phyloP scores from a whole-genome alignment of 768 basidiomycete genomes.

The Boletus pseudo-olivaceus region DNA sequence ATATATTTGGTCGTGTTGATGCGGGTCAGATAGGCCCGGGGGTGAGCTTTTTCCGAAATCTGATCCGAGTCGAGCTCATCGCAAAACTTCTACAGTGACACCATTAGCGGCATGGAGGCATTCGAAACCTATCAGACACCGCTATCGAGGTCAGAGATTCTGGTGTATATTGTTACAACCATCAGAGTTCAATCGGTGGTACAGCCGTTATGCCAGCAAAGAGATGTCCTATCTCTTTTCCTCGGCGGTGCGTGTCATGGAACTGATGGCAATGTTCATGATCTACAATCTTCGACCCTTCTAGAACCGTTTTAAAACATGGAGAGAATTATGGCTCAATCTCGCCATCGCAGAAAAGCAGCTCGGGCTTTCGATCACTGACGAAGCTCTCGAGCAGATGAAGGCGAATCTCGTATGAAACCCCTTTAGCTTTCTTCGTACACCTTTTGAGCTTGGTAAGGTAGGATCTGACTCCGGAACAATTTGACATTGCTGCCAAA shows the following conservation, averaged over 20 bases:
- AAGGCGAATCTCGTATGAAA: slow-evolving; percentile 71
- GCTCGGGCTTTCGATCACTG: slow-evolving; percentile 84
- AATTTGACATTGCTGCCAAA: slow-evolving; percentile 86
- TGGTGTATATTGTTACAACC: not conserved
- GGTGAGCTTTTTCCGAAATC: not conserved
- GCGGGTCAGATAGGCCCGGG: not conserved
- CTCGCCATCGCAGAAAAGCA: slow-evolving; percentile 96
- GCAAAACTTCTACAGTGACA: not conserved
- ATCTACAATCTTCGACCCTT: not conserved
- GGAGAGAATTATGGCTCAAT: slow-evolving; percentile 94
- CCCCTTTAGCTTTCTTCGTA: not conserved
- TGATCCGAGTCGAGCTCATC: not conserved
- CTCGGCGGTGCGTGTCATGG: slow-evolving; percentile 58
- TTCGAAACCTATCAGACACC: slow-evolving; percentile 79
- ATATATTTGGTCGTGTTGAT: not conserved
- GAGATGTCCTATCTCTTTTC: slow-evolving; percentile 99
- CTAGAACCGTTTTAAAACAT: slow-evolving; percentile 92
- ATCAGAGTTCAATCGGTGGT: slow-evolving; percentile 2
- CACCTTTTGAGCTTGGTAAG: slow-evolving; percentile 6
- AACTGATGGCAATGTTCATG: not conserved
- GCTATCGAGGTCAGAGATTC: slow-evolving; percentile 60
- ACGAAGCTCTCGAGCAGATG: slow-evolving; percentile 94
- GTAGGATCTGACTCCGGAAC: slow-evolving; percentile 79
- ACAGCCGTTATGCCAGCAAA: slow-evolving; percentile 96
- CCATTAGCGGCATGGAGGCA: slow-evolving; percentile 45